Base-by-base conservation (phyloP, 2,329 filamentous ascomycete species). In the Botrytis byssoidea region DNA sequence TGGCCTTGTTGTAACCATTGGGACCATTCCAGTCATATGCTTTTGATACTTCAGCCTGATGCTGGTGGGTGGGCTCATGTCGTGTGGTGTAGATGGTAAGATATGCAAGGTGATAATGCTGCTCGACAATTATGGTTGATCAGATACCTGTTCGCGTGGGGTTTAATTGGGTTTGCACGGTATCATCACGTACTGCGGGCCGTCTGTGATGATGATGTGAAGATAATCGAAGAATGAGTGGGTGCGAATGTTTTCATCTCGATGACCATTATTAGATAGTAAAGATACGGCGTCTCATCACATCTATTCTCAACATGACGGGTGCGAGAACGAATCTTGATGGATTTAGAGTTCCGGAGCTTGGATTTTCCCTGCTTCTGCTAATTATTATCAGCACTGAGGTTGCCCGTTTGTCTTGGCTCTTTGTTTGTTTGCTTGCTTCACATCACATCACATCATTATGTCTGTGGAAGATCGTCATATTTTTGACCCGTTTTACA, bases 41-140 rank as follows among this genome's bases (percentile, higher is more conserved):
- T 37, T 51, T 51, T 25, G 18, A n/a, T 37, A 51, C 64, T 48
- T 14, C 44, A 20, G 8, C 51, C 7, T 57, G 51, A 29, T 57
- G n/a, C n/a, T 57, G 51, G 51, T 57, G 14, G 14, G 14, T 29
- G 4, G 44, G 32, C 29, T 22, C 25, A 48, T 48, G 44, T 48
- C 48, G 64, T 66, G 44, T 4, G 16, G 22, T 32, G 29, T 60
- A 66, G 64, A 66, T 66, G 64, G 44, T n/a, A 22, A 66, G 22
- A 35, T 37, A 55, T 67, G 46, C 65, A 37, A 51, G 46, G 65
- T 67, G 65, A 55, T 67, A 55, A 67, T 67, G 65, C 65, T 40
- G 46, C 16, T 48, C 14, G 46, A 40, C 44, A 16, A 51, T 67
- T 67, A 25, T 29, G 46, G 46, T 29, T 67, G 46, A 67, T 67